A percentile compares a stretch with the other conserved stretches of the same genome.
Evolutionary conservation across 2,329 filamentous ascomycete species (phyloP).

Genomic region (Fusarium sp.): DNA sequence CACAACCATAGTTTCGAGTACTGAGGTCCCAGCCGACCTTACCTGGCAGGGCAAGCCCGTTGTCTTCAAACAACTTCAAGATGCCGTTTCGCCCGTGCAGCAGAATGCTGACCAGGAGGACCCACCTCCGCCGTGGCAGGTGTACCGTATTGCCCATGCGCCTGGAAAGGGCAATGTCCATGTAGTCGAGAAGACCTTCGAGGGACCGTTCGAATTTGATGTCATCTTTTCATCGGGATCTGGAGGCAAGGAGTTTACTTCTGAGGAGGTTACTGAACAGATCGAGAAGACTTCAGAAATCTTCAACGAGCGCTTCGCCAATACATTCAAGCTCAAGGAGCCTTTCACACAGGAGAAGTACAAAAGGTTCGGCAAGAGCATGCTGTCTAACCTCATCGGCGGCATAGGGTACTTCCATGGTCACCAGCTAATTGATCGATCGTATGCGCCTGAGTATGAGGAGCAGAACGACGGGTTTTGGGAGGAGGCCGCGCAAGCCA

Average conservation of each 20-base stretch:
- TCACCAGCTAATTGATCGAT: slow-evolving; percentile 86
- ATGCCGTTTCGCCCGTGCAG: slow-evolving; percentile 59
- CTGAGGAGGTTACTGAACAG: slow-evolving; percentile 73
- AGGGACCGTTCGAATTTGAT: slow-evolving; percentile 92
- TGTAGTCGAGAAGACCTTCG: slow-evolving; percentile 89
- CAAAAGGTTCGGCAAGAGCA: slow-evolving; percentile 81
- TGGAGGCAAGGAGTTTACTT: slow-evolving; percentile 62
- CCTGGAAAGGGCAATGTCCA: slow-evolving; percentile 82
- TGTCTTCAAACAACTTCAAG: slow-evolving; percentile 63
- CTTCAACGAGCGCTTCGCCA: slow-evolving; percentile 79
- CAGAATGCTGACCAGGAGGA: slow-evolving; percentile 64
- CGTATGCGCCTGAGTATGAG: slow-evolving; percentile 90
- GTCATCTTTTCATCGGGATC: slow-evolving; percentile 87
- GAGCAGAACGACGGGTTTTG: slow-evolving; percentile 96
- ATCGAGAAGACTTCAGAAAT: slow-evolving; percentile 71
- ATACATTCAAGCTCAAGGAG: slow-evolving; percentile 71
- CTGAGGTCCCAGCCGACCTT: slow-evolving; percentile 71
- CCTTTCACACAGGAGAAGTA: slow-evolving; percentile 82
- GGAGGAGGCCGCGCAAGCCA: slow-evolving; percentile 87
- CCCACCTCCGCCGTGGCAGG: slow-evolving; percentile 84
- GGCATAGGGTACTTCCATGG: slow-evolving; percentile 97
- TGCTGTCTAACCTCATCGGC: slow-evolving; percentile 94
- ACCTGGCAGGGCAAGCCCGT: slow-evolving; percentile 86
- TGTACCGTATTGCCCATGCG: slow-evolving; percentile 79
- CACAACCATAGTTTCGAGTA: slow-evolving; percentile 78